Evolutionary conservation across 1,139 yeast species (phyloP).

Genomic region (Yamadazyma kanchanaburiensis): DNA sequence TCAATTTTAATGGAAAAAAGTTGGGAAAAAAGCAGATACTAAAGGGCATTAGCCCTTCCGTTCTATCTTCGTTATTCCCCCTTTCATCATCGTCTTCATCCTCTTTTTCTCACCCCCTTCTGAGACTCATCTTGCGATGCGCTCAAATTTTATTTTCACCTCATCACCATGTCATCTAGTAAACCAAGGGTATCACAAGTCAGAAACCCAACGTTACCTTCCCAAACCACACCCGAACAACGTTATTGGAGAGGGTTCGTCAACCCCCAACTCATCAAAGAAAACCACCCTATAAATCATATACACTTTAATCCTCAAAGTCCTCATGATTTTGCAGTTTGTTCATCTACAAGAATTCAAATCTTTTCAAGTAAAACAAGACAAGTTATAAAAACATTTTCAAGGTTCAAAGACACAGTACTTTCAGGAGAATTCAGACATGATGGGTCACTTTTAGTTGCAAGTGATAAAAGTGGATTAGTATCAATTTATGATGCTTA

Average conservation of each 20-base stretch:
- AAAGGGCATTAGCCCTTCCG: not conserved
- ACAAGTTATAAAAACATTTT: constrained; percentile 83
- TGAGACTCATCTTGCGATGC: too few relatives aligned
- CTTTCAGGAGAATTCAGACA: constrained; percentile 78
- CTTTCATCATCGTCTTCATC: too few relatives aligned
- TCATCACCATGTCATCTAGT: constrained; percentile 67
- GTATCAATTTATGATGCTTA: constrained; percentile 81
- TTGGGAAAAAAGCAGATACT: not conserved
- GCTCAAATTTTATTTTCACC: constrained; percentile 10
- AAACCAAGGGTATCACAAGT: constrained; percentile 66
- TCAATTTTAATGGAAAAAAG: too few relatives aligned
- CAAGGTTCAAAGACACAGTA: constrained; percentile 89
- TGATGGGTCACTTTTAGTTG: constrained; percentile 81
- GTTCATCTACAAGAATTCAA: constrained; percentile 89
- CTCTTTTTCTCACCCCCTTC: too few relatives aligned
- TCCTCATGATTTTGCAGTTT: constrained; percentile 92
- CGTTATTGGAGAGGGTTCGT: constrained; percentile 88
- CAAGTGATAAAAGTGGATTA: constrained; percentile 86
- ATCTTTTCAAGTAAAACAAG: constrained; percentile 90
- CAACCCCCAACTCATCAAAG: constrained; percentile 87
- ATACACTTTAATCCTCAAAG: constrained; percentile 81
- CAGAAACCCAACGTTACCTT: constrained; percentile 71
- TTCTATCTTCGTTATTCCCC: too few relatives aligned
- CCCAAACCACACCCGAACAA: constrained; percentile 88
- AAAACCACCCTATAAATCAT: constrained; percentile 87